Evolutionary conservation across 2,329 filamentous ascomycete species (phyloP).

Genomic region (Boeremia lycopersici): DNA sequence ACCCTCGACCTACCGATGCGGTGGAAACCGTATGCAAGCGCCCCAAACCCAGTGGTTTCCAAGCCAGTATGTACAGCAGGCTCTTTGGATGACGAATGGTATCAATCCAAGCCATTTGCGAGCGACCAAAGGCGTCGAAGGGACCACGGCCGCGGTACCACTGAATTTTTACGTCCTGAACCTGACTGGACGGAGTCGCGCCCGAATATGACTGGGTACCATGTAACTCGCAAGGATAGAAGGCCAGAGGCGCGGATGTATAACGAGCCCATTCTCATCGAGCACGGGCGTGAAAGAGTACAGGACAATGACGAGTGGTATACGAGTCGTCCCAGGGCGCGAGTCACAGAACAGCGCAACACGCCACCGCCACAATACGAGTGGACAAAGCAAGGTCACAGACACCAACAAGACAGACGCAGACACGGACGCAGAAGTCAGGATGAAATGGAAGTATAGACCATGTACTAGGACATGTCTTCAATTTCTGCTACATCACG

Average conservation of each 20-base stretch:
- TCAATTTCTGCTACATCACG: too few species aligned
- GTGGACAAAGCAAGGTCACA: slow-evolving; percentile 9
- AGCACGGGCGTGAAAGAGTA: background rate
- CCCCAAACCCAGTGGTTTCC: background rate
- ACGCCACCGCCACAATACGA: background rate
- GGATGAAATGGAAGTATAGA: background rate
- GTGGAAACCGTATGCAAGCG: slow-evolving; percentile 4
- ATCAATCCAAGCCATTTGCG: too few species aligned
- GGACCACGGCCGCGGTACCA: background rate
- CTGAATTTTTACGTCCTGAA: background rate
- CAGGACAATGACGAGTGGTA: background rate
- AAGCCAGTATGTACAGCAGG: background rate
- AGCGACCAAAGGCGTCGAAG: too few species aligned
- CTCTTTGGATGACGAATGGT: background rate
- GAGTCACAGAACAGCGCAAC: background rate
- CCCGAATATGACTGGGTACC: background rate
- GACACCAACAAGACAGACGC: background rate
- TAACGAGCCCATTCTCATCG: background rate
- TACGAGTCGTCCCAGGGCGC: too few species aligned
- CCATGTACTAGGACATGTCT: too few species aligned
- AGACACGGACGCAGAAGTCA: background rate
- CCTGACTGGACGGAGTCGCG: background rate
- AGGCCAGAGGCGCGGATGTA: background rate
- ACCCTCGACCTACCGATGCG: background rate
- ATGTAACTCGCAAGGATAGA: background rate